Base-by-base conservation (phyloP, 257 asterid species). In the Solanum peruvianum region DNA sequence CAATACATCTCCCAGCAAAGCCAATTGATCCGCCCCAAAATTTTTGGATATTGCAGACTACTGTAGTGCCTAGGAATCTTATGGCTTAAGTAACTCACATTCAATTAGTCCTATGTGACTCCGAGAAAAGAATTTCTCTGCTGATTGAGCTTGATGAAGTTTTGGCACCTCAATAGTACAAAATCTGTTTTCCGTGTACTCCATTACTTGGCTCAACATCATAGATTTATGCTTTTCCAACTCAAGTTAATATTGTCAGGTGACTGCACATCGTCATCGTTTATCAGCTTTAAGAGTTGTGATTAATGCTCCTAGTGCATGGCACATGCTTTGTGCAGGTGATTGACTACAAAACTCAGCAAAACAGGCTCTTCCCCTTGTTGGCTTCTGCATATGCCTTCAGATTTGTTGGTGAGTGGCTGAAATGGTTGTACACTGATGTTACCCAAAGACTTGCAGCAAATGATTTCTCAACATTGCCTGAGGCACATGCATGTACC, bases 401-500 rank as follows among this genome's bases (percentile, higher is more conserved):
- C 84, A 94, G 98, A 92, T 95, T 96, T 86, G 99, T 93, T 90
- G 99, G 99, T 31, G 98, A 97, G 91, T 97, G 99, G 99, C 94
- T 97, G 23, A 89, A 91, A 18, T 96, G 99, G 99, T 89, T 97
- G 78, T 96, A 97, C 95, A 92, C 87, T 44, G 99, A 97, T 92
- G 99, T 97, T 75, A 93, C 93, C 39, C 92, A 91, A 92, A 94
- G 95, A 88, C 90, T 97, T 91, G 94, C 93, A 89, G 95, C 94
- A 88, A 92, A 90, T 88, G 99, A 97, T 91, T 97, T 92, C 90
- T 93, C 99, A 67, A 97, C 98, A 71, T 90, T 97, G 96, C 98
- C 99, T 9, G 99, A 97, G 91, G 98, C 89, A 86, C 99, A 97
- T 91, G 98, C 99, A 85, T 97, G 99, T 91, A 97, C 99, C 72